Conservation (phyloP, 108 stramenopile species). For the Skeletonema potamos region DNA sequence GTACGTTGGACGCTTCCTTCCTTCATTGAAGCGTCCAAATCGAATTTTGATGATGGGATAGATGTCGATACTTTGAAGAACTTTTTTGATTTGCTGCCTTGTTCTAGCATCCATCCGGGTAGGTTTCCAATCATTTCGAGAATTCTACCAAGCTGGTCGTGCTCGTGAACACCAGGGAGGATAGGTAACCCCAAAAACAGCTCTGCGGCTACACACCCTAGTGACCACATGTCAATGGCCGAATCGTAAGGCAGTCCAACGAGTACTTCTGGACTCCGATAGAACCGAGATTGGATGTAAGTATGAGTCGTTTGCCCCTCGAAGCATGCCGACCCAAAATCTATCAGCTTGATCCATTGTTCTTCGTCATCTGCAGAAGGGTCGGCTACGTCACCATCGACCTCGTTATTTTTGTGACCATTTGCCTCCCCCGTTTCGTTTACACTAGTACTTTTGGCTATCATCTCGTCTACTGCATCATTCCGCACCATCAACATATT, state of each 20-base stretch:
- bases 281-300: constrained; percentile 98
- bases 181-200: constrained; percentile 95
- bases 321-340: constrained; percentile 97
- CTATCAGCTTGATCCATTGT: constrained; percentile 89
- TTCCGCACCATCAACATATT: constrained; percentile 89
- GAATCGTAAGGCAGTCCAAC: constrained; percentile 92
- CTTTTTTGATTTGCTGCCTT: constrained; percentile 70
- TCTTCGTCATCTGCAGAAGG: background rate
- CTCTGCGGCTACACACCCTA: constrained; percentile 96
- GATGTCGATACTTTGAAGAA: constrained; percentile 51
- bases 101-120: constrained; percentile 90
- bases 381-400: background rate
- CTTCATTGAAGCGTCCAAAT: constrained; percentile 1
- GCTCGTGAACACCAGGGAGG: constrained; percentile 94
- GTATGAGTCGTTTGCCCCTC: constrained; percentile 86
- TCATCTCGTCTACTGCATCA: constrained; percentile 44
- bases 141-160: constrained; percentile 94
- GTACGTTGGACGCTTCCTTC: constrained; percentile 18
- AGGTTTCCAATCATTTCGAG: constrained; percentile 89
- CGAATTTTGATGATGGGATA: constrained; percentile 5
- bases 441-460: constrained; percentile 6
- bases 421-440: background rate
- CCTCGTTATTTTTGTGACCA: background rate
- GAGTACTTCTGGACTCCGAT: constrained; percentile 97
- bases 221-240: constrained; percentile 97